These are phyloP conservation scores for Carpinus fangiana DNA, from an alignment of 306 rosid genomes.

Conservation along the genomic window DNA sequence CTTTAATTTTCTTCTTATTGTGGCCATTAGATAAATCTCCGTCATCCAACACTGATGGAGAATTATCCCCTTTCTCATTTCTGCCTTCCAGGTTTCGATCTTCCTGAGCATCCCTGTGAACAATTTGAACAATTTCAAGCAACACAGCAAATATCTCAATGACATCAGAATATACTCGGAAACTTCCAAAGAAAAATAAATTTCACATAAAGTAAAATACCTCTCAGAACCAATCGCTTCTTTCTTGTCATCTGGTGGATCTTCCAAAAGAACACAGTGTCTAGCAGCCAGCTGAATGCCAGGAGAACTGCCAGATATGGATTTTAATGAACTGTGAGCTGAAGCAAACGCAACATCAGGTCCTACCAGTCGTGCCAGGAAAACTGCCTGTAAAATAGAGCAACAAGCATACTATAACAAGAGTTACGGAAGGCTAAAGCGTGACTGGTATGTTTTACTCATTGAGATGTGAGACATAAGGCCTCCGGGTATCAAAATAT, in stretches of 20 bases:
- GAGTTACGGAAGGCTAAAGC: neutral
- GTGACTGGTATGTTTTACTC: neutral
- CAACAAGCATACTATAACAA: neutral
- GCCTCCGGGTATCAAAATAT: neutral
- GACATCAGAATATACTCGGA: constrained; percentile 31
- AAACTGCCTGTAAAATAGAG: constrained; percentile 63
- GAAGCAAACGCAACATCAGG: constrained; percentile 80
- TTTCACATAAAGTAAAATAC: constrained; percentile 45
- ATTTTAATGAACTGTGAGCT: constrained; percentile 68
- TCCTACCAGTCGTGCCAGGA: constrained; percentile 73
- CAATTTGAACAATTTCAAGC: constrained; percentile 36
- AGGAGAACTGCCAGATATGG: constrained; percentile 62
- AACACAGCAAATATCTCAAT: constrained; percentile 34
- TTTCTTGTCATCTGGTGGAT: constrained; percentile 60
- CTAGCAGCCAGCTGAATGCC: constrained; percentile 71
- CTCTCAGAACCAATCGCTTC: constrained; percentile 52
- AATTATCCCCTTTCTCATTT: constrained; percentile 44
- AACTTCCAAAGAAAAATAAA: constrained; percentile 24
- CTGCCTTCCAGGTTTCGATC: constrained; percentile 41
- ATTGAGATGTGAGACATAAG: neutral
- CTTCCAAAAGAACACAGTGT: constrained; percentile 77
- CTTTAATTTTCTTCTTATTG: constrained; percentile 35
- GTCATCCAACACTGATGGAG: constrained; percentile 34
- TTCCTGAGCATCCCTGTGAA: constrained; percentile 43
- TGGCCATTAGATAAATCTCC: constrained; percentile 37